Evolutionary conservation across 148 eudicot genomes (phyloP).

Genomic region (Simmondsia chinensis): DNA sequence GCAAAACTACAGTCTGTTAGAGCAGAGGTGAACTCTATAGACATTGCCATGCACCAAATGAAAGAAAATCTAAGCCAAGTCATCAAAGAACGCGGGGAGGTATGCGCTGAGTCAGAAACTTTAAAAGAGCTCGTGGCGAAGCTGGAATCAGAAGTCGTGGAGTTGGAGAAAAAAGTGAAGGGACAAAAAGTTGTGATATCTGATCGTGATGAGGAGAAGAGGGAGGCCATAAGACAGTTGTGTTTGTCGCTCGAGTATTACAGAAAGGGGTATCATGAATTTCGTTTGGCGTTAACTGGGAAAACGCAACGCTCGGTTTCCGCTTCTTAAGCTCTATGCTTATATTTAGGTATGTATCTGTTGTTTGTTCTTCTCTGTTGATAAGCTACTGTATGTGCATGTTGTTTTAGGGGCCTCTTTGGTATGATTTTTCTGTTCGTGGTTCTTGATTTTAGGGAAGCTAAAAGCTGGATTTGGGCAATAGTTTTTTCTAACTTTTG

Average conservation of each 20-base stretch:
- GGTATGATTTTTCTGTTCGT: too few relatives aligned
- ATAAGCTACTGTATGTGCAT: too few relatives aligned
- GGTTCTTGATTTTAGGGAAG: too few relatives aligned
- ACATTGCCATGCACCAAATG: conserved; percentile 24
- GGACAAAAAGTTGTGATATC: conserved; percentile 27
- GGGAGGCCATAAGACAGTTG: conserved; percentile 88
- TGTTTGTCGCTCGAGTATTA: conserved; percentile 79
- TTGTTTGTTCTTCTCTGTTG: too few relatives aligned
- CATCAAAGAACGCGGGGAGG: conserved; percentile 14
- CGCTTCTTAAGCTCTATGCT: conserved; percentile 22
- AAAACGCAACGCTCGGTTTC: conserved; percentile 26
- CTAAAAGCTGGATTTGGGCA: too few relatives aligned
- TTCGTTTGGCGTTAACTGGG: conserved; percentile 36
- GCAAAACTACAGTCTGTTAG: conserved; percentile 44
- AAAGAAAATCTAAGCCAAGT: conserved; percentile 21
- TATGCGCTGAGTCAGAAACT: conserved; percentile 23
- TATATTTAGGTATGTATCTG: too few relatives aligned
- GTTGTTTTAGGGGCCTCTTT: too few relatives aligned
- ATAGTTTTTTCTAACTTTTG: too few relatives aligned
- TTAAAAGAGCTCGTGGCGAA: conserved; percentile 23
- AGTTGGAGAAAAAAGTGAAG: conserved; percentile 56
- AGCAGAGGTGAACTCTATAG: conserved; percentile 30
- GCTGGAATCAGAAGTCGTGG: conserved; percentile 29
- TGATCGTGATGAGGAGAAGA: conserved; percentile 67
- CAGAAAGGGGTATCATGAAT: conserved; percentile 61